Evolutionary conservation across 1,139 yeast genomes (phyloP).

Genomic region (Candida pseudoviswanathii): DNA sequence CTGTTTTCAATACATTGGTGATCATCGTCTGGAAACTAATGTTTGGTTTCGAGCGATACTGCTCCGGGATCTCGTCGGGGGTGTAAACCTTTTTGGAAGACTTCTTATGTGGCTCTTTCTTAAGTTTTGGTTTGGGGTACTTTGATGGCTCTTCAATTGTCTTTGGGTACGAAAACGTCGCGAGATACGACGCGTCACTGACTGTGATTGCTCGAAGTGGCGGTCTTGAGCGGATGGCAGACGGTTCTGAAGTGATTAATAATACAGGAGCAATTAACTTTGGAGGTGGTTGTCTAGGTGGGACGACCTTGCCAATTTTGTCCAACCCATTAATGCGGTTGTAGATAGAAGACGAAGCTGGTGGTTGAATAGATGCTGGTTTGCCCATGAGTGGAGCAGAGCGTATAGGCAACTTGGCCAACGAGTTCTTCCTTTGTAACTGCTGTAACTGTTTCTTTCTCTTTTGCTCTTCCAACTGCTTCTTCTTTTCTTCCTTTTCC

Average conservation of each 20-base stretch:
- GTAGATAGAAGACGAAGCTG: conserved; percentile 27
- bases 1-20: conserved; percentile 71
- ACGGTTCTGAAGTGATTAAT: conserved; percentile 24
- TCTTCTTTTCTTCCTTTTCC: conserved; percentile 26
- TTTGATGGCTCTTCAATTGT: conserved; percentile 34
- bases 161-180: conserved; percentile 38
- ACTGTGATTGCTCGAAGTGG: conserved; percentile 29
- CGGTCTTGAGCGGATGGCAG: conserved; percentile 20
- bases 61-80: conserved; percentile 82
- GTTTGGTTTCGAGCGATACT: conserved; percentile 80
- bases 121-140: conserved; percentile 51
- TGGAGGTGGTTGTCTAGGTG: conserved; percentile 37
- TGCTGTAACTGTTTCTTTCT: conserved; percentile 23
- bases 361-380: conserved; percentile 52
- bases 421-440: conserved; percentile 16
- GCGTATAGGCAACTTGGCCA: conserved; percentile 15
- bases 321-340: conserved; percentile 11
- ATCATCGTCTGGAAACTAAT: conserved; percentile 79
- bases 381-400: conserved; percentile 43
- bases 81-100: conserved; percentile 63
- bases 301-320: conserved; percentile 12
- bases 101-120: conserved; percentile 30
- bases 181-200: conserved; percentile 22
- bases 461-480: conserved; percentile 26
- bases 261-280: conserved; percentile 39